Percentiles rank a stretch among this genome's conserved stretches.
phyloP scores from a whole-genome alignment of 768 basidiomycete species.

The Lactarius psammicola region DNA sequence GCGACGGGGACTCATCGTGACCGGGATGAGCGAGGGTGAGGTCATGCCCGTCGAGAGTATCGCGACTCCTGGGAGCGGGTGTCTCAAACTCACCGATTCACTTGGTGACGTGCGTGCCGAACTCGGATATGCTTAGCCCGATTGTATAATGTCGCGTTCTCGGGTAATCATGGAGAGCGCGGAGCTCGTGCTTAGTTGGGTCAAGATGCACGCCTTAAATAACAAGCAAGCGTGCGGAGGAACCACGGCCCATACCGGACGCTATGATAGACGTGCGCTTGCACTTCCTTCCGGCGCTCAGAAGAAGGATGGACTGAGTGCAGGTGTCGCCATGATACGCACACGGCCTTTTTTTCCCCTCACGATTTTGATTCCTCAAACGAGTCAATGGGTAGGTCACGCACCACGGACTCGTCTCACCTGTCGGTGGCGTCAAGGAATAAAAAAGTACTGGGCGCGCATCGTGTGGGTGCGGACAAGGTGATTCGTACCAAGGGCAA shows the following conservation, averaged over 20 bases:
- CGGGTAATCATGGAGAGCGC: slow-evolving; percentile 90
- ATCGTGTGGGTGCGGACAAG: slow-evolving; percentile 77
- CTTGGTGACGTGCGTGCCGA: too few species aligned
- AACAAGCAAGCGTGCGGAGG: slow-evolving; percentile 64
- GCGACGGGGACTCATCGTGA: too few species aligned
- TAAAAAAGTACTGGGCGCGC: slow-evolving; percentile 91
- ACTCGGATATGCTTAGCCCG: slow-evolving; percentile 70
- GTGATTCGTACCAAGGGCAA: slow-evolving; percentile 75
- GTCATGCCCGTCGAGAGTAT: too few species aligned
- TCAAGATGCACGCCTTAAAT: slow-evolving; percentile 83
- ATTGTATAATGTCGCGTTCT: background rate
- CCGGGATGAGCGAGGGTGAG: too few species aligned
- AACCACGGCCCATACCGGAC: slow-evolving; percentile 71
- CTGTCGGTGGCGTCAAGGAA: slow-evolving; percentile 89
- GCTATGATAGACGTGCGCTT: slow-evolving; percentile 72
- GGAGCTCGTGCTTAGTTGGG: slow-evolving; percentile 89
- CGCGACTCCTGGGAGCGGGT: too few species aligned
- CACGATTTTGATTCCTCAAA: background rate
- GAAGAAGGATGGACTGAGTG: slow-evolving; percentile 30
- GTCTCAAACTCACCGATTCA: too few species aligned
- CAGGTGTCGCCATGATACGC: too few species aligned
- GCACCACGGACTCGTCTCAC: slow-evolving; percentile 73
- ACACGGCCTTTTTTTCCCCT: too few species aligned
- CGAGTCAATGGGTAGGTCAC: slow-evolving; percentile 47
- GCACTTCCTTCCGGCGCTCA: too few species aligned